A percentile compares a stretch with the other conserved stretches of the same genome.
These are phyloP conservation scores for Citrullus mucosospermus DNA, from an alignment of 306 rosid genomes.

Conservation along the genomic window DNA sequence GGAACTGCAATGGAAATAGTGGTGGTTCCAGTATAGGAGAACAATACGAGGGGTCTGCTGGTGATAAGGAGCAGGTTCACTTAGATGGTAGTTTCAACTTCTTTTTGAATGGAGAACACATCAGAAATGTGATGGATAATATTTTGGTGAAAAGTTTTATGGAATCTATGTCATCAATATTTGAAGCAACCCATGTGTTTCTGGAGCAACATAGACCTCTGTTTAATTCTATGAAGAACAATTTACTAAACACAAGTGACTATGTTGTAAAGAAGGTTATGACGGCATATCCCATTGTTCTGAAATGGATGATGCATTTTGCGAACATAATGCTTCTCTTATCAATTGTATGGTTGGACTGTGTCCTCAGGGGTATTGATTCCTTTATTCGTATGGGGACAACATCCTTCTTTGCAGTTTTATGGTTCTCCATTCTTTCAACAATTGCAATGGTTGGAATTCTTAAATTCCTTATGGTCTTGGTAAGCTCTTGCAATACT, in stretches of 20 bases:
- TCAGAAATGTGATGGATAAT: constrained; percentile 32
- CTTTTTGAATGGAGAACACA: constrained; percentile 32
- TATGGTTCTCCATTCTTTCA: constrained; percentile 87
- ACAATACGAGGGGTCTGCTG: constrained; percentile 23
- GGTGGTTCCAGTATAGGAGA: constrained; percentile 30
- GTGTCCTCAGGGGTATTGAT: constrained; percentile 69
- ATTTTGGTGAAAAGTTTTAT: constrained; percentile 34
- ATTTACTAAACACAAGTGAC: constrained; percentile 17
- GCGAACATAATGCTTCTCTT: constrained; percentile 60
- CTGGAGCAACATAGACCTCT: constrained; percentile 44
- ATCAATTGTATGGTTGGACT: constrained; percentile 76
- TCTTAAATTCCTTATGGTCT: constrained; percentile 56
- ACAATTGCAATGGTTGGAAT: constrained; percentile 72
- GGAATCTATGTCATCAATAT: constrained; percentile 27
- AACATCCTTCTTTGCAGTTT: constrained; percentile 73
- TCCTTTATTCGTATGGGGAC: constrained; percentile 89
- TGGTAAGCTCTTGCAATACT: constrained; percentile 46
- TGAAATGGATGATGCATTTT: constrained; percentile 55
- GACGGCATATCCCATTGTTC: constrained; percentile 58
- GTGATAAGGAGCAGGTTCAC: constrained; percentile 25
- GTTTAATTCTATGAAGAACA: constrained; percentile 23
- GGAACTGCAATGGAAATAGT: constrained; percentile 19
- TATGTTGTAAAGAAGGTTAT: constrained; percentile 33
- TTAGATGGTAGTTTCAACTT: constrained; percentile 24
- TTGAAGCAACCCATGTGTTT: constrained; percentile 42